Percentiles rank a stretch among this genome's conserved stretches.
Evolutionary conservation across 176 grass and related monocot species (phyloP).

Genomic region (Bonia amplexicaulis): DNA sequence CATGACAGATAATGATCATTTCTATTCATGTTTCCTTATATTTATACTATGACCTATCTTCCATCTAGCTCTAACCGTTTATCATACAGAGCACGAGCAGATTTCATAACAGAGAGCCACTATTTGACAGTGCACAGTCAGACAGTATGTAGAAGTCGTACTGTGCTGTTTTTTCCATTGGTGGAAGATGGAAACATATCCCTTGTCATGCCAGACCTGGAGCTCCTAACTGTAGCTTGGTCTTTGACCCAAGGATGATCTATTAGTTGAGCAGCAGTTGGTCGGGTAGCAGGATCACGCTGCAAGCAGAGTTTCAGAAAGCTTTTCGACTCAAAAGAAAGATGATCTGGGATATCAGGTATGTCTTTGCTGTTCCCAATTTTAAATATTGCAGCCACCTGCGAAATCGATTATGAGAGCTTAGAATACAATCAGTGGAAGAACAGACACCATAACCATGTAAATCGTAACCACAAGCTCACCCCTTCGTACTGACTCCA

Average conservation of each 20-base stretch:
- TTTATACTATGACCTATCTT: not conserved
- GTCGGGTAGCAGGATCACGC: slow-evolving; percentile 79
- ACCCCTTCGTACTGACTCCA: slow-evolving; percentile 99
- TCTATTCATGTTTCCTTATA: not conserved
- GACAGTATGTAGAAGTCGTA: slow-evolving; percentile 3
- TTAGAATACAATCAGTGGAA: slow-evolving; percentile 25
- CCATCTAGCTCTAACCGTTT: not conserved
- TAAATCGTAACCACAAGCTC: not conserved
- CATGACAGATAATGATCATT: not conserved
- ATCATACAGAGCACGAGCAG: not conserved
- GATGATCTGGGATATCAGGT: slow-evolving; percentile 83
- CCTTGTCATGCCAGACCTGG: slow-evolving; percentile 42
- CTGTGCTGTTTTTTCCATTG: slow-evolving; percentile 29
- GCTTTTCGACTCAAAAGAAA: slow-evolving; percentile 68
- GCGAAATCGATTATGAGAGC: slow-evolving; percentile 13
- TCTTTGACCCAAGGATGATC: slow-evolving; percentile 88
- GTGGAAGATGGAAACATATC: slow-evolving; percentile 27
- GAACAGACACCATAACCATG: not conserved
- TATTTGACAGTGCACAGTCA: not conserved
- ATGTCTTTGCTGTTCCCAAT: slow-evolving; percentile 98
- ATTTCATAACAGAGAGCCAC: not conserved
- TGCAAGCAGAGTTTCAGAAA: slow-evolving; percentile 89
- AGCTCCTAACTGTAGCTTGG: slow-evolving; percentile 29
- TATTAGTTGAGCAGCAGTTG: slow-evolving; percentile 75
- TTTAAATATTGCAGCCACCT: slow-evolving; percentile 99